Base-by-base conservation (phyloP, 2,329 filamentous ascomycete species). In the Fusarium siculi region DNA sequence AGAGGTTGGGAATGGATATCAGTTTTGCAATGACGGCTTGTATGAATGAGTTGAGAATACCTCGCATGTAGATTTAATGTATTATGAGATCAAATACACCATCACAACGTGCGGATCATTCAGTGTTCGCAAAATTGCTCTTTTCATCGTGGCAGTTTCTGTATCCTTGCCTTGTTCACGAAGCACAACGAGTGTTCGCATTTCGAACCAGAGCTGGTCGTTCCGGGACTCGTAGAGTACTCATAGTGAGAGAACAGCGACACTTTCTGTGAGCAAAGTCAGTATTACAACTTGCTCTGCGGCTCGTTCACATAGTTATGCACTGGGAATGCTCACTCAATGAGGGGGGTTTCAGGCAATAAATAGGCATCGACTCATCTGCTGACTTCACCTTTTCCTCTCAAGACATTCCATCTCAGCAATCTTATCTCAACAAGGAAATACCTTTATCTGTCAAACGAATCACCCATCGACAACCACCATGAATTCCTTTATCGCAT, bases 21-120 rank as follows among this genome's bases (percentile, higher is more conserved):
- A 57, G 47, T 37, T 62, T 73, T 68, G 66, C 50, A 58, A 70
- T 66, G 59, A 50, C 44, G 57, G 70, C 49, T 73, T 73, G 70
- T 63, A 70, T 40, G 44, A 54, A 25, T 66, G 60, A 53, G 62
- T 66, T 63, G 40, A 36, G 47, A 40, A 39, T 53, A 62, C 40
- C 59, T 55, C 37, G 58, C 18, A 70, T 57, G 72, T 74, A 73
- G 70, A 71, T 71, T 60, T 74, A 63, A 73, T 74, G 57, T 58
- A 65, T 65, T 52, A 70, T 69, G 65, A 58, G 23, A 65, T 69
- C 19, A 62, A 36, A 50, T 28, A 16, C 36, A 47, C 30, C 3
- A 49, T 42, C 28, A 36, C 12, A 12, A n/a, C 30, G 11, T 36
- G 30, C n/a, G n/a, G 47, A 36, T 15, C 12, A 11, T 19, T 5